phyloP scores from a whole-genome alignment of 179 eudicot genomes.

The Spinacia oleracea region DNA sequence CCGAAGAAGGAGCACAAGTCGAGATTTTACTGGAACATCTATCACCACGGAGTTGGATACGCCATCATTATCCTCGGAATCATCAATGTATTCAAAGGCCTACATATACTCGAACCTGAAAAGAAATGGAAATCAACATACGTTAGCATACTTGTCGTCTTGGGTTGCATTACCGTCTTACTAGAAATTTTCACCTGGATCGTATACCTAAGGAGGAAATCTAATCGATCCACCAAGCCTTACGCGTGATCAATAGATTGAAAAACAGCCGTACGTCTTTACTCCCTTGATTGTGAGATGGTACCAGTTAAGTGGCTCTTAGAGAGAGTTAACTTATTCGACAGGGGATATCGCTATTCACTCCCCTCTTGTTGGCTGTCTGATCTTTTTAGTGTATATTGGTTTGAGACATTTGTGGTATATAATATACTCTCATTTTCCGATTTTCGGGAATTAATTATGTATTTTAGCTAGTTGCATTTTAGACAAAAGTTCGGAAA shows the following conservation, averaged over 20 bases:
- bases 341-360: background rate
- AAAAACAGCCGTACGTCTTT: too few relatives aligned
- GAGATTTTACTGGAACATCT: constrained; percentile 69
- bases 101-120: constrained; percentile 55
- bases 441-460: background rate
- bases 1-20: constrained; percentile 71
- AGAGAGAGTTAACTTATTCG: background rate
- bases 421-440: constrained; percentile 15
- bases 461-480: constrained; percentile 20
- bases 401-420: constrained; percentile 15
- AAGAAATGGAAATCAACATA: constrained; percentile 64
- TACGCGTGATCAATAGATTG: constrained; percentile 20
- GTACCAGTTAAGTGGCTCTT: background rate
- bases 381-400: constrained; percentile 14
- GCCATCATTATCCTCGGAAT: constrained; percentile 58
- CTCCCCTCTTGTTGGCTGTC: constrained; percentile 12
- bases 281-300: background rate
- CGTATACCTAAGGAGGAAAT: constrained; percentile 41
- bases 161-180: constrained; percentile 47
- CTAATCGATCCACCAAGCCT: constrained; percentile 32
- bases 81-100: constrained; percentile 75
- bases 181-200: constrained; percentile 69
- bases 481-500: background rate
- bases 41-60: constrained; percentile 67
- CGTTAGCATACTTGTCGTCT: constrained; percentile 33